These are phyloP conservation scores for Skeletonema costatum DNA, from an alignment of 108 stramenopile species.

Conservation along the genomic window DNA sequence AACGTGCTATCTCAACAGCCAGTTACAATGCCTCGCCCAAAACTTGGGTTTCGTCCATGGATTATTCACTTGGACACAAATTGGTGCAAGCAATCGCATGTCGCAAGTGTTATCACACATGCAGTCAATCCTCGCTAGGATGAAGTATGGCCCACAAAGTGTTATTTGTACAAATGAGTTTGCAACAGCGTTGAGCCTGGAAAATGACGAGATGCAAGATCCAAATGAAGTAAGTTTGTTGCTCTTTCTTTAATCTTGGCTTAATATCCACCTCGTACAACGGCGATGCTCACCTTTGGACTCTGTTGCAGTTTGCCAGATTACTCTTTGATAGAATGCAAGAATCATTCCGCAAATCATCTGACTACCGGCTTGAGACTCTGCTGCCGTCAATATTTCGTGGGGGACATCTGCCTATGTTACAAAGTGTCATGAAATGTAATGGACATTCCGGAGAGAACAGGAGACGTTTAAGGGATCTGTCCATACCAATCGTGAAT, in stretches of 20 bases:
- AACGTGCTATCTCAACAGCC: constrained; percentile 90
- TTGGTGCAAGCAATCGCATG: constrained; percentile 44
- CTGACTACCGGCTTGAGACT: constrained; percentile 4
- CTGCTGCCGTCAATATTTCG: constrained; percentile 64
- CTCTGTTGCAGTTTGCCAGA: constrained; percentile 64
- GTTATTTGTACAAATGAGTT: constrained; percentile 70
- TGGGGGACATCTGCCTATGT: constrained; percentile 70
- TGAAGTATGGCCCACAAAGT: constrained; percentile 63
- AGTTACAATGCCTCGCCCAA: constrained; percentile 87
- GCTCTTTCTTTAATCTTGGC: not conserved
- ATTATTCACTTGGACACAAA: constrained; percentile 69
- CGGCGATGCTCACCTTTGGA: not conserved
- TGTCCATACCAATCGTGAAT: constrained; percentile 70
- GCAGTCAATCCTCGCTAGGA: constrained; percentile 65
- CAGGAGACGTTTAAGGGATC: constrained; percentile 75
- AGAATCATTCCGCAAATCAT: constrained; percentile 70
- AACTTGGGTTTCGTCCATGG: constrained; percentile 77
- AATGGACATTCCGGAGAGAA: constrained; percentile 46
- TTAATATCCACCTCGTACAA: not conserved
- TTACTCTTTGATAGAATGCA: constrained; percentile 84
- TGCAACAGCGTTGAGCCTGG: constrained; percentile 66
- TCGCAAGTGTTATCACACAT: constrained; percentile 59
- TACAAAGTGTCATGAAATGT: constrained; percentile 67
- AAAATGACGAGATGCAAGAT: constrained; percentile 88
- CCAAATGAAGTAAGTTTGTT: constrained; percentile 72